phyloP scores from a whole-genome alignment of 495 filamentous ascomycete species.

The Ramalina peruviana region DNA sequence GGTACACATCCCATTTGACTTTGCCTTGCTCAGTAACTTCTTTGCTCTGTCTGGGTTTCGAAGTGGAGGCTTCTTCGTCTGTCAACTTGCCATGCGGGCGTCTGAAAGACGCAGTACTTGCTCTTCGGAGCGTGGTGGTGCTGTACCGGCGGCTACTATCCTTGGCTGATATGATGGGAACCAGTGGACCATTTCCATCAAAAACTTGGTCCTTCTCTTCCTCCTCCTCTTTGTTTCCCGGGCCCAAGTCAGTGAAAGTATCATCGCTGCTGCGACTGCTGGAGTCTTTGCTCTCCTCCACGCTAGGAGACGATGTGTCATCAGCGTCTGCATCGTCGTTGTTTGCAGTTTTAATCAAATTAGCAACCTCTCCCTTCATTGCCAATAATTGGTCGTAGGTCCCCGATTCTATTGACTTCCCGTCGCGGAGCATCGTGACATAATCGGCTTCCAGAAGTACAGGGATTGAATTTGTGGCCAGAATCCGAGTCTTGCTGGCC shows the following conservation, averaged over 20 bases:
- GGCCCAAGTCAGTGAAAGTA: slow-evolving; percentile 35
- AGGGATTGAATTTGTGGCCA: slow-evolving; percentile 93
- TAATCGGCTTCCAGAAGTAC: slow-evolving; percentile 78
- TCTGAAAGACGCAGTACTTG: slow-evolving; percentile 80
- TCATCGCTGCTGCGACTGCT: slow-evolving; percentile 39
- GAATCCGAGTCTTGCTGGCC: slow-evolving; percentile 72
- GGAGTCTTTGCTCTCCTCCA: slow-evolving; percentile 32
- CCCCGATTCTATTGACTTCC: slow-evolving; percentile 71
- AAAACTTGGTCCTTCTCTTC: slow-evolving; percentile 60
- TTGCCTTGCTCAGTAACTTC: slow-evolving; percentile 87
- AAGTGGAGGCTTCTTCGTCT: slow-evolving; percentile 62
- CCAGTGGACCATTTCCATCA: slow-evolving; percentile 51
- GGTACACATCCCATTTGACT: slow-evolving; percentile 88
- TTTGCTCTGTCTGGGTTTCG: slow-evolving; percentile 72
- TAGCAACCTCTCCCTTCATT: slow-evolving; percentile 81
- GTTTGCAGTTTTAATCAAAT: slow-evolving; percentile 65
- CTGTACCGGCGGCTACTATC: slow-evolving; percentile 46
- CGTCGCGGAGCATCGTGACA: slow-evolving; percentile 70
- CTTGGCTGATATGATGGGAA: slow-evolving; percentile 47
- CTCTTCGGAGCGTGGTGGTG: slow-evolving; percentile 65
- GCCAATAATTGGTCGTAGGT: slow-evolving; percentile 83
- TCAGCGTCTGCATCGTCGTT: slow-evolving; percentile 45
- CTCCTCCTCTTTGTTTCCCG: slow-evolving; percentile 26
- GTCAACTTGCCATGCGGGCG: slow-evolving; percentile 67
- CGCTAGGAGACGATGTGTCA: slow-evolving; percentile 40